phyloP scores from a whole-genome alignment of 257 asterid species.

The Solanum pennellii region DNA sequence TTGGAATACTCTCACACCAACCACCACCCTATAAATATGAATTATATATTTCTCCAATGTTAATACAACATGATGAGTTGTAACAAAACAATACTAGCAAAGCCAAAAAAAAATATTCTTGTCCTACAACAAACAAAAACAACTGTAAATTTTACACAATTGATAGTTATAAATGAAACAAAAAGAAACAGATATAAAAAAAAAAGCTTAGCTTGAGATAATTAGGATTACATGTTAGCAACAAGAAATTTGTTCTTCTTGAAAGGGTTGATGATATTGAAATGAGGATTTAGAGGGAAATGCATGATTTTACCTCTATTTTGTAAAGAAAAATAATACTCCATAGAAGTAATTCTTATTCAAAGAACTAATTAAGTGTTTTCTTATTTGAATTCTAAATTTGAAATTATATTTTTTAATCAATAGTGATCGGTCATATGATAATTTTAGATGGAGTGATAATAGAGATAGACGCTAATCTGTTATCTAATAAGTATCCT shows the following conservation, averaged over 20 bases:
- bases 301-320: neutral
- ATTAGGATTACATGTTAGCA: neutral
- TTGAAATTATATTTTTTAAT: neutral
- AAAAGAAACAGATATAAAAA: neutral
- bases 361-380: neutral
- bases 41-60: neutral
- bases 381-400: neutral
- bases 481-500: neutral
- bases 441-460: too few species aligned
- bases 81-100: neutral
- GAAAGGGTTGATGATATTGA: neutral
- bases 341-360: neutral
- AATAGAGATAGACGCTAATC: too few species aligned
- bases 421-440: neutral
- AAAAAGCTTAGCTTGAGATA: neutral
- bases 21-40: constrained; percentile 51
- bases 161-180: neutral
- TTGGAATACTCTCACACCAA: constrained; percentile 56
- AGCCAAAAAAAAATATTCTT: neutral
- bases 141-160: neutral
- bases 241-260: neutral
- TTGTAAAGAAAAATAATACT: too few species aligned
- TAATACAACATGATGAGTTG: neutral
- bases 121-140: neutral
- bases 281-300: neutral